Percentiles rank a stretch among this genome's conserved stretches.
phyloP scores from a whole-genome alignment of 148 eudicot genomes.

The Beta vulgaris region DNA sequence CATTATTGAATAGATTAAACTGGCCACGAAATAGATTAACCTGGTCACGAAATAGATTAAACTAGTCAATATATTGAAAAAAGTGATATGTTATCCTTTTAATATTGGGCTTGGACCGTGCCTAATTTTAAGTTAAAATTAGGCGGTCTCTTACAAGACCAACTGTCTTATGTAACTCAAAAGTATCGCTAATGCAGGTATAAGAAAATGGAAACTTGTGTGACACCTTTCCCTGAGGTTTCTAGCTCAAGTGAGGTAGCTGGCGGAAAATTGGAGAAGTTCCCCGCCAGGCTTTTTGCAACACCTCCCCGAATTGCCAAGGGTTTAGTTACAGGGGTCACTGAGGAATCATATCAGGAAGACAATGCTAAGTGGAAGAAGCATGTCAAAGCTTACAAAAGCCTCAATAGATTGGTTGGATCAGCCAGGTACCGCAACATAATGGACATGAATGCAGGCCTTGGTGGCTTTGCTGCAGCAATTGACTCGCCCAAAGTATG shows the following conservation, averaged over 20 bases:
- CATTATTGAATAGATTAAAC: too few relatives aligned
- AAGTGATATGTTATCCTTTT: too few relatives aligned
- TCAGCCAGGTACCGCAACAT: slow-evolving; percentile 62
- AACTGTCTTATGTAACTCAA: background rate
- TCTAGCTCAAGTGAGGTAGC: slow-evolving; percentile 42
- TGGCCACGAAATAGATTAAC: too few relatives aligned
- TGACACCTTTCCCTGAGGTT: slow-evolving; percentile 53
- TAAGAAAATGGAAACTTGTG: slow-evolving; percentile 67
- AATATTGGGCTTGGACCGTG: too few relatives aligned
- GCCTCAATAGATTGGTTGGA: slow-evolving; percentile 48
- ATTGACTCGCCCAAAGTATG: slow-evolving; percentile 64
- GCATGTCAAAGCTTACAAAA: slow-evolving; percentile 58
- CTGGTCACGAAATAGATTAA: too few relatives aligned
- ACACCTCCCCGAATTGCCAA: slow-evolving; percentile 61
- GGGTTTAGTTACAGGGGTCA: slow-evolving; percentile 58
- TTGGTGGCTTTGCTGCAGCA: slow-evolving; percentile 84
- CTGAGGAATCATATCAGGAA: slow-evolving; percentile 46
- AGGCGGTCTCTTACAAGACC: too few relatives aligned
- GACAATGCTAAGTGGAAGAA: slow-evolving; percentile 66
- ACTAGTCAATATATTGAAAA: too few relatives aligned
- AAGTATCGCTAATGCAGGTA: slow-evolving; percentile 42
- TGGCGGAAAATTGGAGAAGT: slow-evolving; percentile 50
- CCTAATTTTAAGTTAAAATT: too few relatives aligned
- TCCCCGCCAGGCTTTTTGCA: slow-evolving; percentile 57
- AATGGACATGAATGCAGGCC: slow-evolving; percentile 85